Conservation (phyloP, 129 eudicot species). For the Flaveria bidentis region DNA sequence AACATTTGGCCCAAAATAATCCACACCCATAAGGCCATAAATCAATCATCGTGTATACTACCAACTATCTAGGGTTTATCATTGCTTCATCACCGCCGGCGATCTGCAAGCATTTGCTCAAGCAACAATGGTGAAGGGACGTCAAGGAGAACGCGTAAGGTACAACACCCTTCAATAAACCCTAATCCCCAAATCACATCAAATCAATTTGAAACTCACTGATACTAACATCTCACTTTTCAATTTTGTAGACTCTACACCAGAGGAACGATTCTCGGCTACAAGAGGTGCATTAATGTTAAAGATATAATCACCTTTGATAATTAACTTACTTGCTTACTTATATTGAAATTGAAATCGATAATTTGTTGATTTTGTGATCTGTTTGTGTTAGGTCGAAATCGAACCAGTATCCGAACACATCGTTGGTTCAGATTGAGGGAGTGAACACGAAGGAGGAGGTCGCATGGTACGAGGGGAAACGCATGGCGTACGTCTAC, state of each 20-base stretch:
- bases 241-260: slow-evolving; percentile 60
- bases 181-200: background rate
- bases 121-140: slow-evolving; percentile 79
- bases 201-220: background rate
- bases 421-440: slow-evolving; percentile 83
- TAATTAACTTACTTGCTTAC: background rate
- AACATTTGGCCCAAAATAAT: slow-evolving; percentile 17
- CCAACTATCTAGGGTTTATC: slow-evolving; percentile 44
- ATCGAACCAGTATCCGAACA: slow-evolving; percentile 96
- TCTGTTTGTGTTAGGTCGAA: slow-evolving; percentile 57
- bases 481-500: slow-evolving; percentile 81
- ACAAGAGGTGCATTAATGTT: slow-evolving; percentile 57
- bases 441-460: slow-evolving; percentile 95
- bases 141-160: slow-evolving; percentile 98
- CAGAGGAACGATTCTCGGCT: slow-evolving; percentile 89
- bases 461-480: slow-evolving; percentile 87
- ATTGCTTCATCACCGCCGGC: slow-evolving; percentile 26
- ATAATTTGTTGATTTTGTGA: background rate
- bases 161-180: background rate
- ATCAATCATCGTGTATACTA: background rate
- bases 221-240: background rate
- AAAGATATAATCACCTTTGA: too few species aligned
- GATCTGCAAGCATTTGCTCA: slow-evolving; percentile 23
- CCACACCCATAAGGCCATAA: slow-evolving; percentile 15
- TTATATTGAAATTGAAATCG: background rate